Base-by-base conservation (phyloP, 768 basidiomycete species). In the Psilocybe azurescens region DNA sequence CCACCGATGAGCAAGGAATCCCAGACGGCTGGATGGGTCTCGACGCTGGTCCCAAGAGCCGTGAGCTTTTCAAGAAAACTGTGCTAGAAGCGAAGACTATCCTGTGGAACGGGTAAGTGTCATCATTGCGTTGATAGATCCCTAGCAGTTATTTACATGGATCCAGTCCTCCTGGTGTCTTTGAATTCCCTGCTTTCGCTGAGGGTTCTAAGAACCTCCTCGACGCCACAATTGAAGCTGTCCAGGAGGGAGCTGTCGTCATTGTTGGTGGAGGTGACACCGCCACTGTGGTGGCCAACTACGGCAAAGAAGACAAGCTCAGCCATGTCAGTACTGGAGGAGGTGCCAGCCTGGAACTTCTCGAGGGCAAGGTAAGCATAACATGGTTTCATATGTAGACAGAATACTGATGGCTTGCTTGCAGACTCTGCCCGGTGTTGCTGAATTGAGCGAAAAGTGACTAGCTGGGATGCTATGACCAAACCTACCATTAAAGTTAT, bases 241-340 rank as follows among this genome's bases (percentile, higher is more conserved):
- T 94, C 54, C 75, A 88, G 73, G 86, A 88, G 24, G 96, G 96
- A 28, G 82, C 94, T 9, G 92, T 89, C 6, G 97, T 99, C 65
- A 98, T 99, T 69, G 90, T 99, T 59, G 97, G 97, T 58, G 95
- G 95, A 67, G 94, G 94, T 64, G 95, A 96, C 74, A 97, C 94
- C 46, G 97, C 97, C n/a, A 98, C 97, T 5, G 84, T 98, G 38
- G 95, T 89, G 58, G 95, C 93, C n/a, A 88, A 96, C 67, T 85
- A 90, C 72, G 81, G 80, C 10, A 88, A 88, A 16, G 97, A 99
- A 76, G 88, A 90, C 68, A 88, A 94, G 74, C 82, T 99, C 65
- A 95, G 92, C 77, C 97, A 99, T 78, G 94, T 99, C 70, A 94
- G 92, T 74, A 99, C 97, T 39, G 97, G 97, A 64, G 97, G 93